These are phyloP conservation scores for Epicoccum sorghinum DNA, from an alignment of 2,329 filamentous ascomycete genomes.

Conservation along the genomic window DNA sequence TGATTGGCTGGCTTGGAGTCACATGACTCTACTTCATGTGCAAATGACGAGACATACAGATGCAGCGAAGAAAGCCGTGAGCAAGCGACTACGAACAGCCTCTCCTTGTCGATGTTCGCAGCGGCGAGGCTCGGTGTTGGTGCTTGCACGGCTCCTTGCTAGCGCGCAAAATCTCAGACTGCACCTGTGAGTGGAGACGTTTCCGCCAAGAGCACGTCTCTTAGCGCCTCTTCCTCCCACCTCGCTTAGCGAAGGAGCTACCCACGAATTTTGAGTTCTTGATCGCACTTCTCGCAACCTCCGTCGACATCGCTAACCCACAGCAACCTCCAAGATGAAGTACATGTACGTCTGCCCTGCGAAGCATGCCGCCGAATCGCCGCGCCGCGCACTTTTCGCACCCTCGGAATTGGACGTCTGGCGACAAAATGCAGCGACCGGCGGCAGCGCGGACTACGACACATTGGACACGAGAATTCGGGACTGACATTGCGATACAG, in stretches of 20 bases:
- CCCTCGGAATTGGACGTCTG: conserved; percentile 19
- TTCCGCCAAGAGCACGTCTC: neutral
- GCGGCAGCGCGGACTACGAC: conserved; percentile 21
- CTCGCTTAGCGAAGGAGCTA: conserved; percentile 8
- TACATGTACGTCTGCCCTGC: conserved; percentile 69
- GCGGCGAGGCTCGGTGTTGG: too few species aligned
- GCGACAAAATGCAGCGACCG: conserved; percentile 17
- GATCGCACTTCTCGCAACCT: conserved; percentile 18
- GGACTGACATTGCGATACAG: conserved; percentile 44
- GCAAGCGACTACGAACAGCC: too few species aligned
- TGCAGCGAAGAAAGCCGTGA: too few species aligned
- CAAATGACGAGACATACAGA: neutral
- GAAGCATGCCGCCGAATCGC: conserved; percentile 19
- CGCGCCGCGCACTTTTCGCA: conserved; percentile 18
- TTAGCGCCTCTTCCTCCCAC: neutral
- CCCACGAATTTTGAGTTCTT: conserved; percentile 5
- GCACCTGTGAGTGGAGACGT: neutral
- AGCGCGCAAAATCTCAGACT: conserved; percentile 1
- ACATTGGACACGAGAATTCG: conserved; percentile 20
- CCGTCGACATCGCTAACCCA: conserved; percentile 44
- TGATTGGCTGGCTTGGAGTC: too few species aligned
- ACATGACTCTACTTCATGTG: too few species aligned
- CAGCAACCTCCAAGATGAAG: conserved; percentile 79
- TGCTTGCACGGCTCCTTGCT: neutral
- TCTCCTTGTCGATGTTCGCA: too few species aligned